A percentile compares a stretch with the other conserved stretches of the same genome.
Conservation (phyloP, 805 yeast genomes). For the Saccharomycopsis fermentans region DNA sequence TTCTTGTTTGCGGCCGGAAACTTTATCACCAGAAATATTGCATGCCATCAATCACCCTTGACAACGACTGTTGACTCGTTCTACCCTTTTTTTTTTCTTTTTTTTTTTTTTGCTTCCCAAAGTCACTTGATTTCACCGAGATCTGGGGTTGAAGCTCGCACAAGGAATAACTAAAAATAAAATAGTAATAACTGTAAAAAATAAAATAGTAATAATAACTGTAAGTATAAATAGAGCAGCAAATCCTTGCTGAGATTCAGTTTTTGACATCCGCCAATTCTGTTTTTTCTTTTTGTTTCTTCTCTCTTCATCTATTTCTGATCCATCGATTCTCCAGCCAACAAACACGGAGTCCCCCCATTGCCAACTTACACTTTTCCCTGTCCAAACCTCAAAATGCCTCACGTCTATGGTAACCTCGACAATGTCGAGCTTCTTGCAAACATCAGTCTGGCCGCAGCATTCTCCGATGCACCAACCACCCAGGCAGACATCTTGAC, state of each 20-base stretch:
- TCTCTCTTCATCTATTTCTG: no score
- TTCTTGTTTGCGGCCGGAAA: no score
- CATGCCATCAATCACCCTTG: no score
- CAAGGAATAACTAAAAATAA: no score
- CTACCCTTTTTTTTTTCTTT: not conserved
- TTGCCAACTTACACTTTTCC: not conserved
- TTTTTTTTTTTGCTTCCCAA: not conserved
- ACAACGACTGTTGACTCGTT: no score
- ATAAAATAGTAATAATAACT: no score
- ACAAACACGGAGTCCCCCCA: not conserved
- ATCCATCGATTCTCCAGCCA: not conserved
- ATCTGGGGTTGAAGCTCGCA: not conserved
- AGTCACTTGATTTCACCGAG: not conserved
- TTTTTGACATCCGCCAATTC: no score
- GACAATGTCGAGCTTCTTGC: conserved; percentile 48
- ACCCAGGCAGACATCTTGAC: conserved; percentile 45
- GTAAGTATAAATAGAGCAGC: no score
- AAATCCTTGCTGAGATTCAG: no score
- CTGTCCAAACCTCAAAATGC: not conserved
- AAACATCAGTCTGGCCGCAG: conserved; percentile 30
- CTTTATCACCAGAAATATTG: no score
- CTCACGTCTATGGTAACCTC: conserved; percentile 28
- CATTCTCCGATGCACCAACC: conserved; percentile 26
- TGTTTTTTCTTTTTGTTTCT: no score
- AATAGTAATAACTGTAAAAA: no score